Conservation (phyloP, 768 basidiomycete species). For the Galerina sulciceps region DNA sequence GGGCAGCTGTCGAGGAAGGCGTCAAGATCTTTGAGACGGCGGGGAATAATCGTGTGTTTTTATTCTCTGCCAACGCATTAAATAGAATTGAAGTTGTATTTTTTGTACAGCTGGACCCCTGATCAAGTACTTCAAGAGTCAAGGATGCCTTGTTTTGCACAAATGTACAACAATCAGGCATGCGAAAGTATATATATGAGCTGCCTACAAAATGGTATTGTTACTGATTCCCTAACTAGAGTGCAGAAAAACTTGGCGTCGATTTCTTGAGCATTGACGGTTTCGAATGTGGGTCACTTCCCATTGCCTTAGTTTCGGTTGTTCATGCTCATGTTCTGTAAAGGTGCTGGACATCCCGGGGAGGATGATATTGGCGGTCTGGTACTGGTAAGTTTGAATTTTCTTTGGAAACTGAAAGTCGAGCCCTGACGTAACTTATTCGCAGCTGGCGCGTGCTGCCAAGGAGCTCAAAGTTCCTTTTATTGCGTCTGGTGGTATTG, state of each 20-base stretch:
- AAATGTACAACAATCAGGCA: constrained; percentile 90
- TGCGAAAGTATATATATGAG: constrained; percentile 60
- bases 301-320: too few species aligned
- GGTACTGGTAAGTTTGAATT: constrained; percentile 61
- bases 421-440: background rate
- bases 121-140: constrained; percentile 81
- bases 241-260: constrained; percentile 77
- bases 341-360: constrained; percentile 92
- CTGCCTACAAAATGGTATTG: background rate
- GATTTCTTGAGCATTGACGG: constrained; percentile 90
- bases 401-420: background rate
- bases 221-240: constrained; percentile 25
- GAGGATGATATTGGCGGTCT: constrained; percentile 92
- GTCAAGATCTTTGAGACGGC: constrained; percentile 93
- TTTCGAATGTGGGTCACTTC: constrained; percentile 71
- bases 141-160: constrained; percentile 81
- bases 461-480: constrained; percentile 84
- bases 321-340: constrained; percentile 6
- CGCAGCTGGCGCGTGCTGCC: constrained; percentile 83
- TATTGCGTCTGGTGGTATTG: constrained; percentile 91
- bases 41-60: constrained; percentile 78
- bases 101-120: constrained; percentile 64
- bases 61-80: background rate
- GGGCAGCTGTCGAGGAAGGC: constrained; percentile 84
- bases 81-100: background rate